Evolutionary conservation across 768 basidiomycete genomes (phyloP), one percentile per base, ranked within the genome.

Genomic region (Cystofilobasidium bisporidii): DNA sequence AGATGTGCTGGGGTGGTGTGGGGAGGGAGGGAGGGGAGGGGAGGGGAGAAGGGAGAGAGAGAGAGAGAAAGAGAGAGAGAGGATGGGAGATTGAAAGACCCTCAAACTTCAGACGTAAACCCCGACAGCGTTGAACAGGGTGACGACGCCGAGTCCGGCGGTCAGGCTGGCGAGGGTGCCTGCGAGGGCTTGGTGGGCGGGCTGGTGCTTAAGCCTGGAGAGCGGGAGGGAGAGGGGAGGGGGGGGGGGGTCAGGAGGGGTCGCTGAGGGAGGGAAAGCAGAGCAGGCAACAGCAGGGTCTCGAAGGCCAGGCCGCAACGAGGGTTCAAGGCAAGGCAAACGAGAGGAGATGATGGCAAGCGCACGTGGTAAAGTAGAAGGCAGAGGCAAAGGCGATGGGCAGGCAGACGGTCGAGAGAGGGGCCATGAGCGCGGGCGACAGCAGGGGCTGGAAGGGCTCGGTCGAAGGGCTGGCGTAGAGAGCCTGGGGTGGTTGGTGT

Each of bases 91-190:
- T n/a, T n/a, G n/a, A n/a, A n/a, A n/a, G n/a, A n/a, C n/a, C n/a
- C n/a, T n/a, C n/a, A n/a, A n/a, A n/a, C 32, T 28, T 60, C 59
- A 91, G 72, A 92, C 85, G 79, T 90, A 86, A 61, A 91, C 90
- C 53, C 89, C 90, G 55, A 82, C 85, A 45, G 83, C 84, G 78
- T 88, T 90, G 78, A 96, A 94, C 65, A 94, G 82, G 50, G 89
- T 86, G 33, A 94, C 89, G 72, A 91, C 83, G 62, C 92, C 92
- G 72, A 90, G 88, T 11, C 92, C 91, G 33, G 86, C 89, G 28
- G 92, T 83, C 47, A 85, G 71, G 76, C 88, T 90, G 30, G 89
- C 91, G 17, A 84, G 75, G 47, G 83, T 78, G 0, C 88, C 88
- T 24, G 91, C 85, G 12, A 80, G 82, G 9, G 83, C 74, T 77